Base-by-base conservation (phyloP, 352 stramenopile genomes). In the Blastocystis hominis region DNA sequence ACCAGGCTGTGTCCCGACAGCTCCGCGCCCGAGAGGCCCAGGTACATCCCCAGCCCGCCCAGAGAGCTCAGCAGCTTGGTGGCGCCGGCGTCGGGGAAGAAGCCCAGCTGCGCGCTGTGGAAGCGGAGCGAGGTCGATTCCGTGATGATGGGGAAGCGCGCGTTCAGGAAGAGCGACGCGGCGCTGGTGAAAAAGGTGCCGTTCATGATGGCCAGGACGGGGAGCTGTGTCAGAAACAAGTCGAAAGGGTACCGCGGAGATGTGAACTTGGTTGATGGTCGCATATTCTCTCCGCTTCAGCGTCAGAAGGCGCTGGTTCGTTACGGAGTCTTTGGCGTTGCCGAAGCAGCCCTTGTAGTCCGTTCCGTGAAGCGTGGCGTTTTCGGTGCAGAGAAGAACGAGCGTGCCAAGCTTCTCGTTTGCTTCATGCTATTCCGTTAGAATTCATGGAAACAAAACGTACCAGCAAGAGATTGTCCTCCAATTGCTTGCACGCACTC, bases 31-130 rank as follows among this genome's bases (percentile, higher is more conserved):
- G 72, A 68, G 7, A 84, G 44, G n/a, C 44, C 72, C 34, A 84
- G 44, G 30, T 84, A 84, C 72, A 84, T 84, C 17, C 72, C 72
- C n/a, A 84, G 47, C 38, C 72, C 72, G 20, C 72, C 50, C 50
- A 84, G 34, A 5, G 72, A 84, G 40, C 72, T 66, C 15, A 84
- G 72, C 2, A 84, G 20, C 72, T 84, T 84, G 7, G 47, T 56
- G n/a, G 53, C 30, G 20, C 53, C 72, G 30, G 46, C 72, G 56
- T 84, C 72, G 0, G 72, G 50, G 72, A 84, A 84, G 56, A 55
- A 84, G n/a, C 54, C 54, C 20, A 66, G 38, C 2, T n/a, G 13
- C 30, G 38, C 54, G 34, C 68, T 34, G 38, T 17, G 50, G 30
- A 84, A 84, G 72, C 30, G 46, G 17, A 84, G 34, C 3, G 20